A percentile compares a stretch with the other conserved stretches of the same genome.
Evolutionary conservation across 208 protist species (phyloP).

Genomic region (Trypanosomatidae sp.): DNA sequence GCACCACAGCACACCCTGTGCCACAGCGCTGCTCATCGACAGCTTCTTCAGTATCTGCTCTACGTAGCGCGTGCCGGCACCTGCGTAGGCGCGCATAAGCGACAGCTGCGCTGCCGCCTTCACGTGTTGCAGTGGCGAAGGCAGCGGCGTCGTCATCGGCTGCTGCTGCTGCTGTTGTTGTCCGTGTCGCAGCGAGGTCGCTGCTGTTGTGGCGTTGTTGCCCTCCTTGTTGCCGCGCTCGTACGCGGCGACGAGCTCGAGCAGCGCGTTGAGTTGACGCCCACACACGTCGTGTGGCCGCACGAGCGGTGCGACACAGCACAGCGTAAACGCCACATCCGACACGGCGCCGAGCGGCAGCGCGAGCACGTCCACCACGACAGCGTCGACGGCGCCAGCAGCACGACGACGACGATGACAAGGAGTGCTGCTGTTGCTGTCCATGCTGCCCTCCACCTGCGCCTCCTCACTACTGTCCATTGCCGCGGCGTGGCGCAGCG

Average conservation of each 20-base stretch:
- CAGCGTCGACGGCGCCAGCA: too few species aligned
- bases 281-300: constrained; percentile 14
- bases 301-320: constrained; percentile 7
- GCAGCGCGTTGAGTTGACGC: constrained; percentile 16
- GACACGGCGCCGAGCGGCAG: constrained; percentile 58
- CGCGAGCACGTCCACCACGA: too few species aligned
- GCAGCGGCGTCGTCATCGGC: too few species aligned
- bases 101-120: constrained; percentile 31
- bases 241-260: constrained; percentile 15
- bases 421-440: too few species aligned
- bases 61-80: constrained; percentile 12
- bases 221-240: constrained; percentile 10
- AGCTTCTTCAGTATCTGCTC: constrained; percentile 45
- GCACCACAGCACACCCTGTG: constrained; percentile 22
- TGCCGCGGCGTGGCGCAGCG: constrained; percentile 17
- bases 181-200: too few species aligned
- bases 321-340: constrained; percentile 28
- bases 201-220: too few species aligned
- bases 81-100: constrained; percentile 33
- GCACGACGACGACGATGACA: too few species aligned
- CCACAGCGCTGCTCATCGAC: constrained; percentile 8
- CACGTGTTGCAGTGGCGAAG: constrained; percentile 22
- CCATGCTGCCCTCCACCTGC: too few species aligned
- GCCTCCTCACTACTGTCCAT: too few species aligned
- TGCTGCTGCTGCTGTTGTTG: too few species aligned